These are phyloP conservation scores for Debaryomyces nepalensis DNA, from an alignment of 1,139 yeast genomes.

Conservation along the genomic window DNA sequence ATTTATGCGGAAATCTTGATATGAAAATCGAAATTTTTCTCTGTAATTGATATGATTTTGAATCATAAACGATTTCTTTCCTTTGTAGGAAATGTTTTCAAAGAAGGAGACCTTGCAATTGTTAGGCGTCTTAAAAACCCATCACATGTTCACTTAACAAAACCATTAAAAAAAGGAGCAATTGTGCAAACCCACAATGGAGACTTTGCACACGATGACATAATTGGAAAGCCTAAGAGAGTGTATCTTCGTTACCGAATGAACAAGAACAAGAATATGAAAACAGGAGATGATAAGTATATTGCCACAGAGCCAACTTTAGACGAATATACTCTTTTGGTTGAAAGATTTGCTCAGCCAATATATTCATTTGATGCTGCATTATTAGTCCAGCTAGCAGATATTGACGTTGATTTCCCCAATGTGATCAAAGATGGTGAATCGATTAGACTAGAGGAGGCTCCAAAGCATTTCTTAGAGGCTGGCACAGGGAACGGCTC, in stretches of 20 bases:
- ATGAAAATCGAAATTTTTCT: slow-evolving; percentile 6
- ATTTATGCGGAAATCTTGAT: background rate
- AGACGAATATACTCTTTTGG: slow-evolving; percentile 6
- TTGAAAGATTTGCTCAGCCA: slow-evolving; percentile 4
- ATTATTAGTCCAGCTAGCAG: slow-evolving; percentile 5
- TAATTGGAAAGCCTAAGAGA: slow-evolving; percentile 10
- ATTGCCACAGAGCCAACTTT: slow-evolving; percentile 4
- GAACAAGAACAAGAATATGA: slow-evolving; percentile 1
- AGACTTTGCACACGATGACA: slow-evolving; percentile 5
- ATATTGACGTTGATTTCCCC: slow-evolving; percentile 4
- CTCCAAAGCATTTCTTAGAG: slow-evolving; percentile 6
- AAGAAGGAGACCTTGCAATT: slow-evolving; percentile 5
- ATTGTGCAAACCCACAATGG: slow-evolving; percentile 4
- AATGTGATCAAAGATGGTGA: background rate
- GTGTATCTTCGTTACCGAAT: slow-evolving; percentile 4
- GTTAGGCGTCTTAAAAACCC: slow-evolving; percentile 14
- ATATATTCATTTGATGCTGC: slow-evolving; percentile 10
- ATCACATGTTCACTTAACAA: slow-evolving; percentile 10
- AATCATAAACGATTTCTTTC: slow-evolving; percentile 1
- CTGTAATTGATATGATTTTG: slow-evolving; percentile 6
- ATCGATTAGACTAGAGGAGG: background rate
- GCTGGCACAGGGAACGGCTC: slow-evolving; percentile 10
- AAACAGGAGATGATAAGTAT: slow-evolving; percentile 6
- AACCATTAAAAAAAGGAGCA: slow-evolving; percentile 5
- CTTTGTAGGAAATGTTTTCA: background rate